Conservation (phyloP, 192 early-diverging fungal species). For the Entomortierella beljakovae region DNA sequence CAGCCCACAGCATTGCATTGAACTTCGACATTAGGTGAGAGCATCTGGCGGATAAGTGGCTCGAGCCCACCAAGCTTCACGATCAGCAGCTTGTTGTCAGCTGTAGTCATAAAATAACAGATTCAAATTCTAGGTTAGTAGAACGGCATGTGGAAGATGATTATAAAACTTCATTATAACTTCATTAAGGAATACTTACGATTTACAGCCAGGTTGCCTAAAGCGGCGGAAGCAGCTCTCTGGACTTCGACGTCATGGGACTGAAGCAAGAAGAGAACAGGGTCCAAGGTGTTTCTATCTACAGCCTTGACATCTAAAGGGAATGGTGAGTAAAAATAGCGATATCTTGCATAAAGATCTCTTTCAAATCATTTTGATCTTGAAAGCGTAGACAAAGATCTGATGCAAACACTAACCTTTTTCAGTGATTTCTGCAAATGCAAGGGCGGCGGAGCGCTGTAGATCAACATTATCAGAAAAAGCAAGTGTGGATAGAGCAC, state of each 20-base stretch:
- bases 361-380: background rate
- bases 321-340: background rate
- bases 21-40: slow-evolving; percentile 87
- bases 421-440: slow-evolving; percentile 92
- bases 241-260: slow-evolving; percentile 88
- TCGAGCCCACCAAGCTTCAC: slow-evolving; percentile 87
- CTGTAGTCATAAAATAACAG: slow-evolving; percentile 48
- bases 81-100: slow-evolving; percentile 87
- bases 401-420: slow-evolving; percentile 60
- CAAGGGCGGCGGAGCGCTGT: slow-evolving; percentile 87
- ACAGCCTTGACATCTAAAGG: slow-evolving; percentile 78
- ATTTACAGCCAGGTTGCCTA: slow-evolving; percentile 91
- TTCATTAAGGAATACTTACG: slow-evolving; percentile 54
- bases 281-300: slow-evolving; percentile 80
- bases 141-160: background rate
- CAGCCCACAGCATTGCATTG: slow-evolving; percentile 95
- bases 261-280: slow-evolving; percentile 84
- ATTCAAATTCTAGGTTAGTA: background rate
- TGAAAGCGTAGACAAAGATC: background rate
- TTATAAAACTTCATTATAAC: background rate
- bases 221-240: slow-evolving; percentile 84
- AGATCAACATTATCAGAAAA: slow-evolving; percentile 88
- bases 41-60: slow-evolving; percentile 88
- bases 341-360: slow-evolving; percentile 1
- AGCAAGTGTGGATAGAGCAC: slow-evolving; percentile 83